Evolutionary conservation across 2,329 filamentous ascomycete species (phyloP), one percentile per base, ranked within the genome.

Genomic region (Arthrobotrys conoides): DNA sequence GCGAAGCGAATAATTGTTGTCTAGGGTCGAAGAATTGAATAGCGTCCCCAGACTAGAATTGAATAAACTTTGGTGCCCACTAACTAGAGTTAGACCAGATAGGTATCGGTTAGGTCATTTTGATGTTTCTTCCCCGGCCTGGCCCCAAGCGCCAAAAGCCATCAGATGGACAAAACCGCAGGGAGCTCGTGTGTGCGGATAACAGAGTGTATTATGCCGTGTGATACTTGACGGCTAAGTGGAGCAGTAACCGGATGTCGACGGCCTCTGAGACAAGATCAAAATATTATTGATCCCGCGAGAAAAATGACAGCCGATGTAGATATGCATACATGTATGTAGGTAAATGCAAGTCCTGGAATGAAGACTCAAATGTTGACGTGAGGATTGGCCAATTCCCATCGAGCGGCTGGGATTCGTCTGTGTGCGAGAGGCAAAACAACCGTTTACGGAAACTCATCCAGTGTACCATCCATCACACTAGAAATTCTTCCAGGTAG

Each of bases 371-470:
- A 49, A 41, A 66, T 67, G n/a, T 75, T 48, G 67, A 69, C 75
- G 68, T 72, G 75, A 67, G 68, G 63, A 65, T 69, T 71, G 68
- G 75, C 68, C 59, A 63, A 55, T 68, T 71, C 63, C 33, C 38
- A 44, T 46, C n/a, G 59, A 77, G 65, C 38, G 72, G 72, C 67
- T 71, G 66, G 72, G 72, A 71, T 77, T 77, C 48, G 67, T 71
- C 48, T 44, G 66, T 59, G 59, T 61, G 51, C 41, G 44, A 51
- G 36, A 72, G 75, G 75, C 75, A 78, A 78, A 78, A 78, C 75
- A 78, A 64, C 75, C 75, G 75, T 72, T 78, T 78, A 72, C 61
- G 75, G 75, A 78, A 78, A 78, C 63, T 78, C 75, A 72, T 72
- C 75, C 67, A 64, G 55, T 67, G 70, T 53, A 73, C 70, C 70